phyloP scores from a whole-genome alignment of 257 asterid genomes.

The Solanum etuberosum region DNA sequence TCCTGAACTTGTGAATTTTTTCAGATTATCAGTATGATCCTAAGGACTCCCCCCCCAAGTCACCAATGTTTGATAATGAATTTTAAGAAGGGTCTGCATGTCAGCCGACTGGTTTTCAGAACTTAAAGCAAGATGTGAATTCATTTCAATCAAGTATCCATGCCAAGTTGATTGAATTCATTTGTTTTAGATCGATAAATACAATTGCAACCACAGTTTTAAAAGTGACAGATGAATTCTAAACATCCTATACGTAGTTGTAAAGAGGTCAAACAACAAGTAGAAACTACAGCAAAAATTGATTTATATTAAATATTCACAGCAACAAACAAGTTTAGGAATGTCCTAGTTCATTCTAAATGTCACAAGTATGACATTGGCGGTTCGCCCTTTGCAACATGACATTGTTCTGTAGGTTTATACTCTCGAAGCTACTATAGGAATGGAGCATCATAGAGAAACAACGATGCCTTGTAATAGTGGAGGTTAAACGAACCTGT shows the following conservation, averaged over 20 bases:
- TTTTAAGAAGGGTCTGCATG: not conserved
- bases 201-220: not conserved
- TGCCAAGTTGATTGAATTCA: not conserved
- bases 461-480: not conserved
- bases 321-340: not conserved
- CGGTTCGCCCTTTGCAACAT: not conserved
- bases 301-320: not conserved
- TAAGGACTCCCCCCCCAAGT: not conserved
- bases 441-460: not conserved
- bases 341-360: not conserved
- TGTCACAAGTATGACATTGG: not conserved
- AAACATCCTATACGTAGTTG: not conserved
- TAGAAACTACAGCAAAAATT: not conserved
- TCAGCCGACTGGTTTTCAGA: not conserved
- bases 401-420: not conserved
- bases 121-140: not conserved
- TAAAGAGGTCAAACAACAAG: not conserved
- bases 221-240: not conserved
- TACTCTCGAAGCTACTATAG: not conserved
- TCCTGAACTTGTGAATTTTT: not conserved
- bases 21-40: not conserved
- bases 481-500: conserved; percentile 30
- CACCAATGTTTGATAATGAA: not conserved
- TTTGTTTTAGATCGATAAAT: not conserved
- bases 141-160: not conserved